These are phyloP conservation scores for Leccinum sublutescens DNA, from an alignment of 768 basidiomycete genomes.

Conservation along the genomic window DNA sequence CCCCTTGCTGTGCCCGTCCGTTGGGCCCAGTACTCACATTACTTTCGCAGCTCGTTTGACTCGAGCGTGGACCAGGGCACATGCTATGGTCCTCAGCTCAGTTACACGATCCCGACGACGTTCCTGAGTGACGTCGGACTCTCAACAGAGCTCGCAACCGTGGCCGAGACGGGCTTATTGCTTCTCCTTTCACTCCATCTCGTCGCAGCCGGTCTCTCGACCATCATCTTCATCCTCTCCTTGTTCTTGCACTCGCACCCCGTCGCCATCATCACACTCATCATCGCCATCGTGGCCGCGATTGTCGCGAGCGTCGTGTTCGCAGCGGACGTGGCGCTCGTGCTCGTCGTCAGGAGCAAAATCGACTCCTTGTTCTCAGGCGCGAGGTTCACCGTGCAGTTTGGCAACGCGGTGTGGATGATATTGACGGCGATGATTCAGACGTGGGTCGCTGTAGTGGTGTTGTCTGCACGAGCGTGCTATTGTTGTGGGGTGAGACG, in stretches of 20 bases:
- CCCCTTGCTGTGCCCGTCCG: no score
- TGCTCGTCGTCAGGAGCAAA: conserved; percentile 47
- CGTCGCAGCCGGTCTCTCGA: conserved; percentile 57
- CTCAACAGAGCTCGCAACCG: conserved; percentile 41
- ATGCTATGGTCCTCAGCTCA: conserved; percentile 65
- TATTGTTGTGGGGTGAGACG: conserved; percentile 64
- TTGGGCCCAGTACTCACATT: not conserved
- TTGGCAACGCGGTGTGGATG: conserved; percentile 77
- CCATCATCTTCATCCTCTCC: conserved; percentile 50
- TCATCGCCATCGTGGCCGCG: conserved; percentile 55
- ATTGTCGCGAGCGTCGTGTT: conserved; percentile 55
- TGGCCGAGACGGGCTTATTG: conserved; percentile 49
- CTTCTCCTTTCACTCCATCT: conserved; percentile 68
- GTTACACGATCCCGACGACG: conserved; percentile 59
- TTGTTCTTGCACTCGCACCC: conserved; percentile 58
- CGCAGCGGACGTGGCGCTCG: conserved; percentile 61
- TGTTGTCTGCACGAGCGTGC: conserved; percentile 63
- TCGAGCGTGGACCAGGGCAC: conserved; percentile 24
- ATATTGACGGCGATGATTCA: conserved; percentile 52
- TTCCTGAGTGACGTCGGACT: conserved; percentile 45
- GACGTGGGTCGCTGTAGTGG: conserved; percentile 59
- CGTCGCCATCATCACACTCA: conserved; percentile 56
- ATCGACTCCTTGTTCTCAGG: conserved; percentile 38
- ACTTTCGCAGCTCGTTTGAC: not conserved
- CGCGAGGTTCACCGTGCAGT: conserved; percentile 45